phyloP scores from a whole-genome alignment of 1,284 basidiomycete genomes.

The Laetiporus sulphureus region DNA sequence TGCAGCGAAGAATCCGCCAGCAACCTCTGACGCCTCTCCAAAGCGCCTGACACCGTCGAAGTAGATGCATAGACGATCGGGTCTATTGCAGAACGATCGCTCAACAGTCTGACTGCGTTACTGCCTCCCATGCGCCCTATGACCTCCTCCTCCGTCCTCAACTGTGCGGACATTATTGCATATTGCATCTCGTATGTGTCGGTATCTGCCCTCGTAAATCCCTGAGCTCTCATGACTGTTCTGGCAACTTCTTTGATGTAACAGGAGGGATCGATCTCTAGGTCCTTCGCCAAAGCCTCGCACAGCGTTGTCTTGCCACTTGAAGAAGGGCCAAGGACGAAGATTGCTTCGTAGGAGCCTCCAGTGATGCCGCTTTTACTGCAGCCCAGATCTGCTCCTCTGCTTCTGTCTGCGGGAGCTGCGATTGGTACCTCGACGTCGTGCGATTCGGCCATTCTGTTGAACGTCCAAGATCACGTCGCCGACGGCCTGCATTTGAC shows the following conservation, averaged over 20 bases:
- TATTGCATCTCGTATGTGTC: conserved; percentile 50
- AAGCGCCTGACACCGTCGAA: conserved; percentile 31
- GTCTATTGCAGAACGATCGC: conserved; percentile 58
- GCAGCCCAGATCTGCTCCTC: too few relatives aligned
- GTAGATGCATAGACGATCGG: conserved; percentile 53
- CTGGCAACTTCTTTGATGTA: conserved; percentile 57
- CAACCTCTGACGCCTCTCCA: conserved; percentile 29
- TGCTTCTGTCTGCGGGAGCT: too few relatives aligned
- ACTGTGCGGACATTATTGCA: conserved; percentile 50
- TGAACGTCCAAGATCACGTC: too few relatives aligned
- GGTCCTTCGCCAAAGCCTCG: conserved; percentile 36
- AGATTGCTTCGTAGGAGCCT: conserved; percentile 23
- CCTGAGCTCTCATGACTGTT: conserved; percentile 41
- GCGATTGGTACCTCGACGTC: too few relatives aligned
- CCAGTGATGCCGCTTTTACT: too few relatives aligned
- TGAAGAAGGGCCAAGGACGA: conserved; percentile 55
- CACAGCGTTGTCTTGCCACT: conserved; percentile 63
- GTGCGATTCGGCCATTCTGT: too few relatives aligned
- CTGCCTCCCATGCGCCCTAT: conserved; percentile 13
- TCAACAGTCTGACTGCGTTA: conserved; percentile 36
- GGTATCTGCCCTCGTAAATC: conserved; percentile 45
- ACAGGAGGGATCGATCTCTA: conserved; percentile 30
- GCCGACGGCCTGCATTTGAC: too few relatives aligned
- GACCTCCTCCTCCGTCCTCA: conserved; percentile 34
- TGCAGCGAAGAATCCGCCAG: conserved; percentile 33